Base-by-base conservation (phyloP, 1,284 basidiomycete genomes). In the Trametes sp. region DNA sequence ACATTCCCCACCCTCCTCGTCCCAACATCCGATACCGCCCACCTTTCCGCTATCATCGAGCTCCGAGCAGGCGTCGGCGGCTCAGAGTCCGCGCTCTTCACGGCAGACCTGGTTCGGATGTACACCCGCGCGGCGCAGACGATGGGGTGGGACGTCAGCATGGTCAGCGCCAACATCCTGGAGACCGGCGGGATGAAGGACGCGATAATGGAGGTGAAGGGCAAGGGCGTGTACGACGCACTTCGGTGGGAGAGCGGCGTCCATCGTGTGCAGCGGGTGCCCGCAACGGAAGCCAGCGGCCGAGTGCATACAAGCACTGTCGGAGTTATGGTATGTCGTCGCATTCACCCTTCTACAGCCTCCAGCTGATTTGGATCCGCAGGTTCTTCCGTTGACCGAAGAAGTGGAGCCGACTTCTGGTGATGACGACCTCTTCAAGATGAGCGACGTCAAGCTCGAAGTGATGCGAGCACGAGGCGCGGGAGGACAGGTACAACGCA, bases 381-480 rank as follows among this genome's bases (percentile, higher is more conserved):
- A 95, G 93, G 92, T 95, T 2, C 82, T 96, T 2, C 95, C 95
- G 0, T 78, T 95, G 7, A 80, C 84, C 24, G 91, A 94, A 65
- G 89, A 90, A 48, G 73, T 76, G 2, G 82, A 83, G 42, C 66
- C 74, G 1, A 73, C 42, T 59, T 69, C 44, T 67, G 77, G 72
- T 61, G 81, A 81, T 65, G 85, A 85, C 54, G 88, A 80, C 70
- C 74, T 92, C 1, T 89, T 95, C 62, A 88, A 88, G 57, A 90
- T 93, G 76, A 93, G 93, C 60, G 97, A 99, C 63, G 87, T 98
- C 54, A 91, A 86, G 70, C 76, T 94, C 2, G 97, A 98, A 72
- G 94, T 97, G 48, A 98, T 98, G 96, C 88, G 97, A 21, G 87
- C 96, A 0, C 81, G 95, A 35, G 98, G 98, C 50, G 97, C 98